A percentile compares a stretch with the other conserved stretches of the same genome.
Conservation (phyloP, 169 alveolate species). For the Plasmodium coatneyi region DNA sequence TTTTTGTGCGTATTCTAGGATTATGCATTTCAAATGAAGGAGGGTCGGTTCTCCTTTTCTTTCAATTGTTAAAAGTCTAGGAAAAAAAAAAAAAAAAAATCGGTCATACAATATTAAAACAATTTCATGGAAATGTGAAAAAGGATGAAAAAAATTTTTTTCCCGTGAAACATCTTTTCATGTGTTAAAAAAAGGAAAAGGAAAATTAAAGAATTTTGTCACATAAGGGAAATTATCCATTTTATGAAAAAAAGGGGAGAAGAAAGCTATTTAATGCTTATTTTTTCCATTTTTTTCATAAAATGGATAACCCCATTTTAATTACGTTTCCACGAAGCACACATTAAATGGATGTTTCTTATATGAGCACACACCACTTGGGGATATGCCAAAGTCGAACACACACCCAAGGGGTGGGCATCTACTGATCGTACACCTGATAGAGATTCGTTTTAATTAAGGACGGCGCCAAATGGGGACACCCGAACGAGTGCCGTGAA, state of each 20-base stretch:
- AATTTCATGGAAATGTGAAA: background rate
- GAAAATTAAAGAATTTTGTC: background rate
- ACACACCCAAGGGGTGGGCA: background rate
- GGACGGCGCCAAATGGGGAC: background rate
- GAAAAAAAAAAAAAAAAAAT: background rate
- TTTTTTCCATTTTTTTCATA: background rate
- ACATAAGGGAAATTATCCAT: background rate
- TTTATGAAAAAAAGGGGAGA: background rate
- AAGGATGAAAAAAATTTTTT: background rate
- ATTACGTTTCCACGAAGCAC: background rate
- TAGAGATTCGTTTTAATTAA: background rate
- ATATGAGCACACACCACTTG: background rate
- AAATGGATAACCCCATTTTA: background rate
- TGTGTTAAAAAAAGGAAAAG: background rate
- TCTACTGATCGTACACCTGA: background rate
- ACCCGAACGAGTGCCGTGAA: background rate
- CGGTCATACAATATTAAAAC: background rate
- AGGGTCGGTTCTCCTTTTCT: background rate
- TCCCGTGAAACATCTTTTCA: background rate
- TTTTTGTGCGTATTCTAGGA: background rate
- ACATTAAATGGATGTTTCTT: background rate
- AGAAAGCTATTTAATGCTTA: background rate
- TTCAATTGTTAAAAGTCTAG: constrained; percentile 9
- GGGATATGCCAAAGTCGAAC: background rate
- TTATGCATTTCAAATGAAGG: background rate